Base-by-base conservation (phyloP, 2,329 filamentous ascomycete genomes). In the Scorias spongiosa region DNA sequence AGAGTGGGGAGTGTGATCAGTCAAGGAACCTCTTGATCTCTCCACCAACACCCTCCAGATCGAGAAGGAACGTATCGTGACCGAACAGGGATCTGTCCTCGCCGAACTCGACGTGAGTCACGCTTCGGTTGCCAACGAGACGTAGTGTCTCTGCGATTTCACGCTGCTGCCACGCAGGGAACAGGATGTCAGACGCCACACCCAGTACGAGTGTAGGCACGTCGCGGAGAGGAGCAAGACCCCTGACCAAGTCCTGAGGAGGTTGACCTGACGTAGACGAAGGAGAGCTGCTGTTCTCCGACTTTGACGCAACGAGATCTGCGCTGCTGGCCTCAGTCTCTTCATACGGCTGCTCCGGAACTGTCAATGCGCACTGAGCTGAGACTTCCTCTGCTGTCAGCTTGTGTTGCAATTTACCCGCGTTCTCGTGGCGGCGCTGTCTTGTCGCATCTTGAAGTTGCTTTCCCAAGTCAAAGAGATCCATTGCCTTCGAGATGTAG, bases 401-500 rank as follows among this genome's bases (percentile, higher is more conserved):
- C 63, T 10, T 69, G 66, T 36, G 32, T 17, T 74, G 68, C 2
- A 88, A 65, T 41, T 74, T 74, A 39, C 67, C 63, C 48, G 73
- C 66, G 40, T 81, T 78, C 44, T 76, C 70, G 11, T 72, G 68
- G 12, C 88, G 71, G 26, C 86, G 74, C 29, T 68, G 57, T 15
- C 68, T 68, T 2, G 83, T 77, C 15, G 73, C 76, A 2, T 67
- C 63, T 58, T 88, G 84, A 57, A 81, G 79, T 36, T 76, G 72
- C 40, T 69, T 68, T 18, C 91, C 87, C 0, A 98, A 74, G 56
- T 98, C 91, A 61, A 98, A 98, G 10, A 98, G 71, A 59, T 98
- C 91, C 91, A 98, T 98, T 5, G 91, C 91, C 66, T 98, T 98
- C 62, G 86, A 93, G 45, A 98, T 85, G 62, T 98, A 98, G 2